Evolutionary conservation across 208 protist species (phyloP).

Genomic region (Leishmania tropica): DNA sequence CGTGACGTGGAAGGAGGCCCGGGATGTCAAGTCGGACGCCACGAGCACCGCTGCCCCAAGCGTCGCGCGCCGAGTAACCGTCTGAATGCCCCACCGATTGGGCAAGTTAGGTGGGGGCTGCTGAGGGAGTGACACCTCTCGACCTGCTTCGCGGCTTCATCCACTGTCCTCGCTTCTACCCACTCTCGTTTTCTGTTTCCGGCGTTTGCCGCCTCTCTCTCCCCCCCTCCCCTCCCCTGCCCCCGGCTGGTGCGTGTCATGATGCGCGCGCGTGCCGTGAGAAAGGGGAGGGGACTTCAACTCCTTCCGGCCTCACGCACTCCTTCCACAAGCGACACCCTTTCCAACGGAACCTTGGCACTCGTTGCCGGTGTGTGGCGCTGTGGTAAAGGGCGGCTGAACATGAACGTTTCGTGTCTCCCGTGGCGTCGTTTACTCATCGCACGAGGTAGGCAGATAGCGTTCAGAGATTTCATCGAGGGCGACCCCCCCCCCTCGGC

Average conservation of each 20-base stretch:
- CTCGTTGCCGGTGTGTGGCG: not conserved
- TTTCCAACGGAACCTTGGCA: not conserved
- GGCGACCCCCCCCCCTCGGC: not conserved
- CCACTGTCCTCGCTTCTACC: not conserved
- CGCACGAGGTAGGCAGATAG: slow-evolving; percentile 49
- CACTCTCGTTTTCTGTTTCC: not conserved
- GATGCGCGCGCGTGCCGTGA: not conserved
- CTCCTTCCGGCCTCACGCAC: not conserved
- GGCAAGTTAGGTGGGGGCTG: not conserved
- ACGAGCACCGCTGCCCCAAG: not conserved
- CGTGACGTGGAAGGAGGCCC: not conserved
- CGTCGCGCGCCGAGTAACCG: not conserved
- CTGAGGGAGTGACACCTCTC: not conserved
- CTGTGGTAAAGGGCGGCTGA: not conserved
- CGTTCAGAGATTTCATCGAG: slow-evolving; percentile 46
- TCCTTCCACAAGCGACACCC: not conserved
- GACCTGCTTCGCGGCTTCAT: not conserved
- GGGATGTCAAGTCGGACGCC: not conserved
- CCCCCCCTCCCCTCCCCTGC: too few species aligned
- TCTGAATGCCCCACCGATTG: not conserved
- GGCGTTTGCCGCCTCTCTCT: not conserved
- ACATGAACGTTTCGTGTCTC: slow-evolving; percentile 61
- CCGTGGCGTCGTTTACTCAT: slow-evolving; percentile 28
- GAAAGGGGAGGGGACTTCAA: not conserved
- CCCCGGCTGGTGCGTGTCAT: not conserved